A percentile compares a stretch with the other conserved stretches of the same genome.
phyloP scores from a whole-genome alignment of 2,329 filamentous ascomycete species.

The Penicillium sp. region DNA sequence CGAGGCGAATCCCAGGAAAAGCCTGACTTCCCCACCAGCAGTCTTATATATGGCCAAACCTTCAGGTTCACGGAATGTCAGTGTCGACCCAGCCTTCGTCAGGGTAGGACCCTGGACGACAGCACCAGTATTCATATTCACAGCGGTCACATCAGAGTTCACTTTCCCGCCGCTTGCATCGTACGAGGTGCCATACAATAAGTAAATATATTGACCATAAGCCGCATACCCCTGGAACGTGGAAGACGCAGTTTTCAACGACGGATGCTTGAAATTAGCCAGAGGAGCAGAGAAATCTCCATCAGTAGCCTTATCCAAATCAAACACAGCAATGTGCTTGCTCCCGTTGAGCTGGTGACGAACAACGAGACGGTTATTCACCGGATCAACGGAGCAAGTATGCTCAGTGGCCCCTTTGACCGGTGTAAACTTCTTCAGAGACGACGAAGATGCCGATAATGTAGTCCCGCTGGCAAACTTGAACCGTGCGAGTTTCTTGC shows the following conservation, averaged over 20 bases:
- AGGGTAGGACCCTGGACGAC: conserved; percentile 20
- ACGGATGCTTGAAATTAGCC: conserved; percentile 16
- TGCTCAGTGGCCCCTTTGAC: conserved; percentile 14
- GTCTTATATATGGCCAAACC: conserved; percentile 24
- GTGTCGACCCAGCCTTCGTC: conserved; percentile 21
- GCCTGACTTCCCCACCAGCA: conserved; percentile 16
- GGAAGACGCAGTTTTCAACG: conserved; percentile 5
- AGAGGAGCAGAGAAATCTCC: conserved; percentile 20
- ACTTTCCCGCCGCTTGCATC: conserved; percentile 9
- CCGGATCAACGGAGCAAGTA: conserved; percentile 20
- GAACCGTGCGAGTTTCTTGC: conserved; percentile 20
- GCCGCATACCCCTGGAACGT: conserved; percentile 19
- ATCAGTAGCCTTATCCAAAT: conserved; percentile 12
- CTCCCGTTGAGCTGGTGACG: conserved; percentile 14
- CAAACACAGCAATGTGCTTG: conserved; percentile 20
- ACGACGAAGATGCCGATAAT: conserved; percentile 2
- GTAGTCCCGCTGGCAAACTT: conserved; percentile 21
- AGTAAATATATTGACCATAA: conserved; percentile 19
- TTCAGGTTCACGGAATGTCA: conserved; percentile 22
- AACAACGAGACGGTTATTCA: conserved; percentile 18
- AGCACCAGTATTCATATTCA: conserved; percentile 22
- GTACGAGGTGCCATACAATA: conserved; percentile 19
- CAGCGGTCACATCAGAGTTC: conserved; percentile 18
- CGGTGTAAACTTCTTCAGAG: conserved; percentile 10
- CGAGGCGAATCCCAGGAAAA: conserved; percentile 25